Conservation (phyloP, 176 grass and related monocot genomes). For the Rhynchospora tenuis region DNA sequence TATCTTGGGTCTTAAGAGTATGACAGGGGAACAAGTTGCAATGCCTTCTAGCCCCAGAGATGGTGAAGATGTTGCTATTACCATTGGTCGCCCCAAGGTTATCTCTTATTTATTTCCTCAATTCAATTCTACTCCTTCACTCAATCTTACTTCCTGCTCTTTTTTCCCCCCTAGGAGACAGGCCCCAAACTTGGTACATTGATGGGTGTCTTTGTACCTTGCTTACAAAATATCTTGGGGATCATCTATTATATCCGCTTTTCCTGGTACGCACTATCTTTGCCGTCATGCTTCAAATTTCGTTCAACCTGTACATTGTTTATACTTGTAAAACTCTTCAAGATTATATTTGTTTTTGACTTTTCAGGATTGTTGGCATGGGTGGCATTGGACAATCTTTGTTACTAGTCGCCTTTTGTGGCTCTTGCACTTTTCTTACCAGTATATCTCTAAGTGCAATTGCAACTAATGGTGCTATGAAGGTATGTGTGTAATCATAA, state of each 20-base stretch:
- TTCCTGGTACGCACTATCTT: constrained; percentile 75
- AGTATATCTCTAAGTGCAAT: constrained; percentile 93
- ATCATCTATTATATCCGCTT: constrained; percentile 99
- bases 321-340: neutral
- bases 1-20: constrained; percentile 97
- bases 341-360: constrained; percentile 5
- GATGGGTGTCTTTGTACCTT: constrained; percentile 99
- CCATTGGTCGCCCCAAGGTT: constrained; percentile 71
- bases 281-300: neutral
- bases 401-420: constrained; percentile 88
- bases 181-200: constrained; percentile 81
- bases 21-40: constrained; percentile 91
- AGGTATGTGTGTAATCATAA: constrained; percentile 43
- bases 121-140: neutral
- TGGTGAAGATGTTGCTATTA: constrained; percentile 87
- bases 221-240: constrained; percentile 98
- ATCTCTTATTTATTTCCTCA: neutral
- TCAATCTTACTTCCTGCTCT: neutral
- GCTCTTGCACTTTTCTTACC: constrained; percentile 88
- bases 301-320: constrained; percentile 9
- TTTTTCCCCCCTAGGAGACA: constrained; percentile 40
- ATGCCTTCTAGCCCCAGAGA: constrained; percentile 89
- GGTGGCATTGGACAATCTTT: constrained; percentile 75
- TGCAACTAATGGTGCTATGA: constrained; percentile 99
- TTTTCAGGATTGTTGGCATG: constrained; percentile 98